Evolutionary conservation across 2,329 filamentous ascomycete genomes (phyloP), one percentile per base, ranked within the genome.

Genomic region (Amphichorda felina): DNA sequence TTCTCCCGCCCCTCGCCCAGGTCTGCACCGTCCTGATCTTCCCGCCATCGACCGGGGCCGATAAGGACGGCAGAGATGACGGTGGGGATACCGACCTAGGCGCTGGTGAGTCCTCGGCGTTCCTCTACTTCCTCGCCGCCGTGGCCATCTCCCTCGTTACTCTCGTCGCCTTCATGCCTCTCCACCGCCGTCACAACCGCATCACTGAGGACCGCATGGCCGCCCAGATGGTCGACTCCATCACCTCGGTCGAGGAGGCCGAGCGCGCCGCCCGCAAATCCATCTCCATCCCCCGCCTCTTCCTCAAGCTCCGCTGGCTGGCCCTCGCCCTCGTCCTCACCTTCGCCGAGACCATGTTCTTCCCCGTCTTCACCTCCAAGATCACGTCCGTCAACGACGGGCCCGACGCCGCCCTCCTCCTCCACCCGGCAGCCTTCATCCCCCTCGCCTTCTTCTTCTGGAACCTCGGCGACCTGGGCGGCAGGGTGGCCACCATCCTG

Each of bases 401-500:
- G 4, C 15, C 24, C 13, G 24, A 16, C 28, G 25, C 51, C 7
- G 66, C 71, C 10, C 62, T 69, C 13, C 60, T 93, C 13, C 73
- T 93, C 44, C 73, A 76, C 35, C 75, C 84, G 0, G 67, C 76
- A 1, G 77, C 80, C 13, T 98, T 96, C 55, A 88, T 96, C 39
- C 88, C 91, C 0, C 68, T 95, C 1, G 86, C 74, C 4, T 94
- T 96, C 57, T 74, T 96, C 40, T 75, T 91, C 52, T 98, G 91
- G 91, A 98, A 96, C 52, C 54, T 80, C 2, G 91, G 91, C 30
- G 91, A 96, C 53, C 64, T 96, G 7, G 42, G 73, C 11, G 91
- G 91, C 5, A 75, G 91, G 8, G 60, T 94, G 15, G 54, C 74
- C 2, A 80, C 86, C 2, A 71, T 53, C 43, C 70, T 57, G 56